These are phyloP conservation scores for Linum tenue DNA, from an alignment of 345 rosid species.

Conservation along the genomic window DNA sequence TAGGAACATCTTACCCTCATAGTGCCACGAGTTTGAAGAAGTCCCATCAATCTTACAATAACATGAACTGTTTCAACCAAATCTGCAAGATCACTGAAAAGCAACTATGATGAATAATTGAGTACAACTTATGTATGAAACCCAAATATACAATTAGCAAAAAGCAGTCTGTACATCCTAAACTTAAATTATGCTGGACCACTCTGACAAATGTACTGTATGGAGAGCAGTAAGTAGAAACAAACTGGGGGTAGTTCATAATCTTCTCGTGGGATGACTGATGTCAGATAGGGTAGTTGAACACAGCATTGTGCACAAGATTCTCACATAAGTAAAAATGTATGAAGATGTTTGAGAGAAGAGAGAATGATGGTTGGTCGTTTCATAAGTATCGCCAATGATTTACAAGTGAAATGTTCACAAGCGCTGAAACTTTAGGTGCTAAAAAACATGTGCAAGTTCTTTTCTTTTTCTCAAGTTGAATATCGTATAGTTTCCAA, in stretches of 20 bases:
- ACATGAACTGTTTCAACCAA: constrained; percentile 63
- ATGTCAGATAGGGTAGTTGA: too few species aligned
- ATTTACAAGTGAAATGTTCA: too few species aligned
- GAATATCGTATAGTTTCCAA: not conserved
- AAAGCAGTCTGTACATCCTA: not conserved
- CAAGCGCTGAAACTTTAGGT: not conserved
- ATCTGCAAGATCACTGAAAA: constrained; percentile 86
- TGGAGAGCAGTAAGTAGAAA: too few species aligned
- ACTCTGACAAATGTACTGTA: not conserved
- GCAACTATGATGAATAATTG: constrained; percentile 12
- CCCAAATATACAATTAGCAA: not conserved
- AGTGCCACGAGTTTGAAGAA: constrained; percentile 83
- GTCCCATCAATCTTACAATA: constrained; percentile 68
- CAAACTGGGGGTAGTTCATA: too few species aligned
- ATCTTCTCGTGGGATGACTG: too few species aligned
- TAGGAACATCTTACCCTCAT: constrained; percentile 61
- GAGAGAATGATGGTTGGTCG: not conserved
- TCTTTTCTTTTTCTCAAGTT: too few species aligned
- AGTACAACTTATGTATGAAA: too few species aligned
- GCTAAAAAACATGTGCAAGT: not conserved
- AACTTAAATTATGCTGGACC: not conserved
- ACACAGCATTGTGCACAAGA: too few species aligned
- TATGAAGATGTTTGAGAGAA: not conserved
- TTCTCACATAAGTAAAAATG: not conserved
- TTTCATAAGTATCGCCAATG: not conserved